phyloP scores from a whole-genome alignment of 148 eudicot species.

The Limonium bicolor region DNA sequence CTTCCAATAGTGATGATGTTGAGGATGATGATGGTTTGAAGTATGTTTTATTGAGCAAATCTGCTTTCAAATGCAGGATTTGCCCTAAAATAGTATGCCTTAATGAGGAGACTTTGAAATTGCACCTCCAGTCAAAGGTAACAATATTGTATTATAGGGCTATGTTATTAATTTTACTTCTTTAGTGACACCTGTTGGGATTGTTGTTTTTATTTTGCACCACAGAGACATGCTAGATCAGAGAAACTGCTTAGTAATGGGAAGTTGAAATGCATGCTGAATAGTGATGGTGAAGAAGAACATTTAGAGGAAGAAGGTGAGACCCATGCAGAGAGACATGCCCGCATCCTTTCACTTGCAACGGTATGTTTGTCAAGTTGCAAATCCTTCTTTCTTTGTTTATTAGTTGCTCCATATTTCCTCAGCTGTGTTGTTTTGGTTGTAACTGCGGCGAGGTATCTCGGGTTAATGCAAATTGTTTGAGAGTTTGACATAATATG shows the following conservation, averaged over 20 bases:
- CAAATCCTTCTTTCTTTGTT: not conserved
- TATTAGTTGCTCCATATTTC: too few species aligned
- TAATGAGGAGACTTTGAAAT: constrained; percentile 52
- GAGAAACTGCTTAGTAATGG: constrained; percentile 61
- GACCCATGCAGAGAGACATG: constrained; percentile 65
- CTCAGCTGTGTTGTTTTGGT: too few species aligned
- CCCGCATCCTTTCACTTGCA: constrained; percentile 39
- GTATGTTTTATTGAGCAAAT: constrained; percentile 56
- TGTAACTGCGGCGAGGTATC: not conserved
- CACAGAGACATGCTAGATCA: constrained; percentile 77
- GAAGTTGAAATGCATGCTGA: constrained; percentile 68
- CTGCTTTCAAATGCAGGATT: constrained; percentile 77
- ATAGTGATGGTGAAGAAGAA: constrained; percentile 67
- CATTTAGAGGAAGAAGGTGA: constrained; percentile 44
- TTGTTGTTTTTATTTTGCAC: not conserved
- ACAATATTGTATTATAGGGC: too few species aligned
- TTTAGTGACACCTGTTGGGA: not conserved
- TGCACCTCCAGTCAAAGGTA: constrained; percentile 91
- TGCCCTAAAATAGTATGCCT: constrained; percentile 91
- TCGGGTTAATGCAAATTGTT: not conserved
- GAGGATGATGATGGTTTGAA: constrained; percentile 20
- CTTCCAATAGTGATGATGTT: too few species aligned
- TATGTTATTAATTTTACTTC: constrained; percentile 8
- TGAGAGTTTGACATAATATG: not conserved
- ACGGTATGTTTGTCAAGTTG: constrained; percentile 27